These are phyloP conservation scores for Leccinum boreale DNA, from an alignment of 768 basidiomycete genomes.

Conservation along the genomic window DNA sequence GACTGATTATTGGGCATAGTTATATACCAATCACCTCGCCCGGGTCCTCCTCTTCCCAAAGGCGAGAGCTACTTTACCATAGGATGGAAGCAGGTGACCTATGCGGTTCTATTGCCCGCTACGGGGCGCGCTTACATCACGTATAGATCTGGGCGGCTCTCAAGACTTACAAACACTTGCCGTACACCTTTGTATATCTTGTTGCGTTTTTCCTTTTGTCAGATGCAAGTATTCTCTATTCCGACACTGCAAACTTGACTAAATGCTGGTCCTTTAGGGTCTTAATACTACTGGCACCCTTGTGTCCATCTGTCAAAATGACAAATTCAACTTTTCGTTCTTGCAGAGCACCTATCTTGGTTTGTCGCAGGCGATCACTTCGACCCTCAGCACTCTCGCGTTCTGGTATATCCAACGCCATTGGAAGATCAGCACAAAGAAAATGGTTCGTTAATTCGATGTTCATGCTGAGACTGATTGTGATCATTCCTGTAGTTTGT, in stretches of 20 bases:
- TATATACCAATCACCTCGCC: conserved; percentile 80
- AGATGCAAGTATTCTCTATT: conserved; percentile 46
- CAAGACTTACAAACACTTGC: conserved; percentile 74
- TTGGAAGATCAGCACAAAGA: conserved; percentile 78
- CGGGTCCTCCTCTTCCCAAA: conserved; percentile 75
- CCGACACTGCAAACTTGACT: background rate
- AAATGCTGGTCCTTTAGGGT: conserved; percentile 43
- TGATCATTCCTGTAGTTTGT: conserved; percentile 49
- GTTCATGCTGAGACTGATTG: background rate
- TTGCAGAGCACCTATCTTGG: conserved; percentile 78
- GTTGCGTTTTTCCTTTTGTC: conserved; percentile 76
- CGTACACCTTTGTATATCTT: conserved; percentile 80
- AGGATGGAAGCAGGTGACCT: conserved; percentile 75
- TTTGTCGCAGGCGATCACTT: conserved; percentile 71
- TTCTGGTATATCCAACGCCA: conserved; percentile 84
- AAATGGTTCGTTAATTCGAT: conserved; percentile 50
- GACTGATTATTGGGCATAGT: conserved; percentile 39
- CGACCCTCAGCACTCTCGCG: conserved; percentile 65
- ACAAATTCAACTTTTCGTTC: conserved; percentile 80
- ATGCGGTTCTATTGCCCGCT: background rate
- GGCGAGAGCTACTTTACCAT: conserved; percentile 75
- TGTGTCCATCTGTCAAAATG: conserved; percentile 73
- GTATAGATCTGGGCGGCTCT: conserved; percentile 70
- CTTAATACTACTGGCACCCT: conserved; percentile 78
- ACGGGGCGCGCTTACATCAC: background rate